Evolutionary conservation across 2,329 filamentous ascomycete species (phyloP), one percentile per base, ranked within the genome.

Genomic region (Cadophora sp.): DNA sequence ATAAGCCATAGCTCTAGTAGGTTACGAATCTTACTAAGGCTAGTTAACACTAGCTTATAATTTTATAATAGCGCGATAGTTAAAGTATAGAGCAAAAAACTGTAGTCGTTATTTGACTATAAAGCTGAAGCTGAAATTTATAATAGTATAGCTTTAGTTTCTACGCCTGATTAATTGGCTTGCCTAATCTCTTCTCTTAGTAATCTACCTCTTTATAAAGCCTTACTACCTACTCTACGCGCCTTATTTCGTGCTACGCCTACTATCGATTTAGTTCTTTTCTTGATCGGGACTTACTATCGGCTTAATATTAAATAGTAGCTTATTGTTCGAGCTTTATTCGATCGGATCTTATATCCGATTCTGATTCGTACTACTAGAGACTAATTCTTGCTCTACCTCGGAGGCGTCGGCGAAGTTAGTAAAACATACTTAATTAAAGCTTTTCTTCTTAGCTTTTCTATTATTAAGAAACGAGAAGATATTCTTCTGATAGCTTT

Each of bases 211-310:
- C 46, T 50, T 50, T n/a, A 1, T 50, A 50, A 50, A 50, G 46
- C 46, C 46, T 50, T n/a, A 24, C n/a, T 50, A 3, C n/a, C 7
- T 3, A 50, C 46, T 6, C n/a, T 50, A 24, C n/a, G 46, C n/a
- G 46, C 46, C 24, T 22, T 50, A 50, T 50, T 50, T 50, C n/a
- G n/a, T n/a, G 46, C 46, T 50, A 50, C 46, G n/a, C 46, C 46
- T 50, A 50, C 5, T 50, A 6, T 50, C 46, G n/a, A 50, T n/a
- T 50, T 11, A n/a, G n/a, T 50, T 50, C 46, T 50, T 50, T 50
- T n/a, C n/a, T 50, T 50, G 5, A 50, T 50, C 46, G 5, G 24
- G 7, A 50, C 19, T 6, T 3, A 50, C 1, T 6, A 50, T 24
- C 3, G 24, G 5, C n/a, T 50, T 50, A 50, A 50, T 50, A 50